A percentile compares a stretch with the other conserved stretches of the same genome.
These are phyloP conservation scores for Blastobotrys apis DNA, from an alignment of 1,139 yeast genomes.

Conservation along the genomic window DNA sequence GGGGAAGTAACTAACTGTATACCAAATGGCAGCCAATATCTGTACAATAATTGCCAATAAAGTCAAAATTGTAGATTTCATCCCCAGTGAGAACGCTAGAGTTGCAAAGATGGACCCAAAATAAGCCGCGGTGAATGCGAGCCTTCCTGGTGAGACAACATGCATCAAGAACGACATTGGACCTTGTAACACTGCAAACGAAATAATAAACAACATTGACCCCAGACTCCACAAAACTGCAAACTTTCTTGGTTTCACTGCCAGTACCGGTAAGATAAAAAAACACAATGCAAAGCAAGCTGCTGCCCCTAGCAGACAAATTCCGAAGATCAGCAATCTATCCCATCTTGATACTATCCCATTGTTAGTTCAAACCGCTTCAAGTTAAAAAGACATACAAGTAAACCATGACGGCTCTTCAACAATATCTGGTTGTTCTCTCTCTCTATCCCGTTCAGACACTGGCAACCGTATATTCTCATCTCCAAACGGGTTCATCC, in stretches of 20 bases:
- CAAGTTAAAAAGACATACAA: conserved; percentile 16
- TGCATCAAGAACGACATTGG: conserved; percentile 76
- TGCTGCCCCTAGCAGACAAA: conserved; percentile 69
- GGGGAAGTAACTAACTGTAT: conserved; percentile 89
- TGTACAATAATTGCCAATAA: conserved; percentile 72
- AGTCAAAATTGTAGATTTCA: conserved; percentile 68
- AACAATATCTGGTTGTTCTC: conserved; percentile 26
- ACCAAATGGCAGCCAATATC: conserved; percentile 79
- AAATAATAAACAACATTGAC: conserved; percentile 74
- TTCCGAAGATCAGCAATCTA: conserved; percentile 68
- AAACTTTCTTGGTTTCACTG: conserved; percentile 86
- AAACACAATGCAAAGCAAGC: conserved; percentile 81
- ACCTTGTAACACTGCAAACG: conserved; percentile 91
- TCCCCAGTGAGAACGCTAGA: conserved; percentile 51
- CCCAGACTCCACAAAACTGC: conserved; percentile 87
- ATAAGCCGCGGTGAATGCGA: conserved; percentile 76
- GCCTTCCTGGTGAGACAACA: conserved; percentile 66
- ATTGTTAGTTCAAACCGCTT: neutral
- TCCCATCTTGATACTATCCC: conserved; percentile 63
- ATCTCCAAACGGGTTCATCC: conserved; percentile 37
- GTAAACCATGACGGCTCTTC: conserved; percentile 59
- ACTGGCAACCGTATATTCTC: conserved; percentile 51
- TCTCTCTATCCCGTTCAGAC: conserved; percentile 45
- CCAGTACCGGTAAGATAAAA: conserved; percentile 81
- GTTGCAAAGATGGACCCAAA: conserved; percentile 71